These are phyloP conservation scores for Mucuna pruriens DNA, from an alignment of 306 rosid genomes.

Conservation along the genomic window DNA sequence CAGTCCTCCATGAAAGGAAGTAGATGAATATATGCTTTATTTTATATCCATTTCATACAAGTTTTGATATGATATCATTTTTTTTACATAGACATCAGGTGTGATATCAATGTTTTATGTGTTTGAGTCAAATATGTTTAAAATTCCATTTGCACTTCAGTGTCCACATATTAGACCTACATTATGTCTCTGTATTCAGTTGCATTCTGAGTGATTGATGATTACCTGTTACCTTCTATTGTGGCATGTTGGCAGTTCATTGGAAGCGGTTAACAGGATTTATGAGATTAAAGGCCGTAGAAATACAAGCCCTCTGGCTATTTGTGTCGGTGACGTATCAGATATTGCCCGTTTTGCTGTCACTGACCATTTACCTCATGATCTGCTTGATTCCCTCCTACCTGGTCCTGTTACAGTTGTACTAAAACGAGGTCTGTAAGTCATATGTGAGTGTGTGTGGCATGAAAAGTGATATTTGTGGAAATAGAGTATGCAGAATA, in stretches of 20 bases:
- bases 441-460: background rate
- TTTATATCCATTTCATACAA: background rate
- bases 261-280: conserved; percentile 75
- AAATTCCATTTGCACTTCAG: conserved; percentile 4
- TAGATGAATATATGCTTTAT: conserved; percentile 5
- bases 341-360: conserved; percentile 71
- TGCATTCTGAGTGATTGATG: background rate
- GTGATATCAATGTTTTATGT: conserved; percentile 4
- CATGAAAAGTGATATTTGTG: conserved; percentile 1
- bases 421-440: conserved; percentile 70
- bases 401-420: conserved; percentile 97
- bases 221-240: background rate
- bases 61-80: conserved; percentile 11
- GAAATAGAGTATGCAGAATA: background rate
- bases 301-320: conserved; percentile 82
- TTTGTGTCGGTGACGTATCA: conserved; percentile 76
- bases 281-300: conserved; percentile 85
- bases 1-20: conserved; percentile 1
- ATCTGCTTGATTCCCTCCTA: conserved; percentile 78
- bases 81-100: background rate
- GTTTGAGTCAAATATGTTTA: background rate
- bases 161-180: conserved; percentile 12
- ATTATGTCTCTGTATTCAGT: background rate
- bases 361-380: conserved; percentile 72
- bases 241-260: conserved; percentile 58